Conservation (phyloP, 148 eudicot genomes). For the Arctostaphylos glauca region DNA sequence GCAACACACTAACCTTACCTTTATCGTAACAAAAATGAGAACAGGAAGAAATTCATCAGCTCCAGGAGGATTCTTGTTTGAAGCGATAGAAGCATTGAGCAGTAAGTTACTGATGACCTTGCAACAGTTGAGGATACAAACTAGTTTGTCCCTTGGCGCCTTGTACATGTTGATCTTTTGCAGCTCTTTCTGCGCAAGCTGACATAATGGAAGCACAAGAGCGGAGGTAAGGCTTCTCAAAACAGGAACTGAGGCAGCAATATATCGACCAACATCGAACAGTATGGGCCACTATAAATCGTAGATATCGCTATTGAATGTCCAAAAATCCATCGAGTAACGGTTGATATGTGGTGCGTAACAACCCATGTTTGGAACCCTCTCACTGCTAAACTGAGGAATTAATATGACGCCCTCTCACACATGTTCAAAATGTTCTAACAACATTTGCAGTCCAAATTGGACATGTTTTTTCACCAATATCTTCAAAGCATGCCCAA, state of each 20-base stretch:
- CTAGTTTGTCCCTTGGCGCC: constrained; percentile 97
- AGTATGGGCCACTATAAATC: not conserved
- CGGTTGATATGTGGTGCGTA: no score
- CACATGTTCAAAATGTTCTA: not conserved
- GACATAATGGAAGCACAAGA: constrained; percentile 20
- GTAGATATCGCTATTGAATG: not conserved
- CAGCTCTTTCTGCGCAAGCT: constrained; percentile 97
- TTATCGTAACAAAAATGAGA: constrained; percentile 84
- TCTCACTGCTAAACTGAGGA: not conserved
- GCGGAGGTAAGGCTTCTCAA: constrained; percentile 3
- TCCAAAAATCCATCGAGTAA: not conserved
- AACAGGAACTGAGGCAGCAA: constrained; percentile 6
- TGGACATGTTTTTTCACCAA: not conserved
- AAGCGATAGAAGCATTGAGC: constrained; percentile 76
- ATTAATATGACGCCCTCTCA: not conserved
- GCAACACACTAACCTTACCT: constrained; percentile 44
- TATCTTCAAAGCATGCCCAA: not conserved
- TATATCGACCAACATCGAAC: not conserved
- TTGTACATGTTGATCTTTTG: constrained; percentile 92
- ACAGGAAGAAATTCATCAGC: constrained; percentile 98
- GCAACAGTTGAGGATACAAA: constrained; percentile 86
- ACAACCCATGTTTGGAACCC: no score
- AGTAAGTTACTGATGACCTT: constrained; percentile 88
- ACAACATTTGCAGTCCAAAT: not conserved
- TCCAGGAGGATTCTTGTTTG: constrained; percentile 77